Conservation (phyloP, 805 yeast genomes). For the Ogataea paradorogensis region DNA sequence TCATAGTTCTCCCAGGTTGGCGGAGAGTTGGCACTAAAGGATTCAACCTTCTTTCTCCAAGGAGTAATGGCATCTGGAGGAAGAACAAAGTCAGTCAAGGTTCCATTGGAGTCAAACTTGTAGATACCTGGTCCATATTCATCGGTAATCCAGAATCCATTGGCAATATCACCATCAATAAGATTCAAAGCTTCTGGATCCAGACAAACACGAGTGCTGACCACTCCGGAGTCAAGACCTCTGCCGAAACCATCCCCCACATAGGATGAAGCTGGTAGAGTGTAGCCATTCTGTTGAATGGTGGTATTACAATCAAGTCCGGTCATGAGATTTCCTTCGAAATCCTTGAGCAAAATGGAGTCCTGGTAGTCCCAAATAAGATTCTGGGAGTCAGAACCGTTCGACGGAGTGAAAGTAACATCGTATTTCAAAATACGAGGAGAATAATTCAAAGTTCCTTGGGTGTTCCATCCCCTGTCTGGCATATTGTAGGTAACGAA, state of each 20-base stretch:
- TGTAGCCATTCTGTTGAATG: constrained; percentile 22
- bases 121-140: constrained; percentile 34
- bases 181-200: constrained; percentile 31
- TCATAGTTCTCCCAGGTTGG: constrained; percentile 27
- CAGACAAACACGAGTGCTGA: constrained; percentile 29
- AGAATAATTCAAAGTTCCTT: constrained; percentile 30
- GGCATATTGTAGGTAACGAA: constrained; percentile 31
- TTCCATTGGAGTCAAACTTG: constrained; percentile 28
- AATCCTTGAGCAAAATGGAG: constrained; percentile 31
- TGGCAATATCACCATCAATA: constrained; percentile 28
- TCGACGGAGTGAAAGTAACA: constrained; percentile 26
- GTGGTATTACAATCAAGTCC: constrained; percentile 33
- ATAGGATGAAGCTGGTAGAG: constrained; percentile 29
- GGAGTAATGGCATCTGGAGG: constrained; percentile 33
- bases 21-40: constrained; percentile 29
- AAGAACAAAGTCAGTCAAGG: constrained; percentile 24
- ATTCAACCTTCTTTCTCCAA: constrained; percentile 21
- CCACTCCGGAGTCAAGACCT: constrained; percentile 14
- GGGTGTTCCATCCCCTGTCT: constrained; percentile 34
- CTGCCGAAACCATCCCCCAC: constrained; percentile 34
- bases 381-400: constrained; percentile 21
- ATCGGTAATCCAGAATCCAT: constrained; percentile 35
- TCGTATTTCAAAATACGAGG: constrained; percentile 28
- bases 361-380: constrained; percentile 30
- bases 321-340: constrained; percentile 27